A percentile compares a stretch with the other conserved stretches of the same genome.
Conservation (phyloP, 164 flowering plant species). For the Malania oleifera region DNA sequence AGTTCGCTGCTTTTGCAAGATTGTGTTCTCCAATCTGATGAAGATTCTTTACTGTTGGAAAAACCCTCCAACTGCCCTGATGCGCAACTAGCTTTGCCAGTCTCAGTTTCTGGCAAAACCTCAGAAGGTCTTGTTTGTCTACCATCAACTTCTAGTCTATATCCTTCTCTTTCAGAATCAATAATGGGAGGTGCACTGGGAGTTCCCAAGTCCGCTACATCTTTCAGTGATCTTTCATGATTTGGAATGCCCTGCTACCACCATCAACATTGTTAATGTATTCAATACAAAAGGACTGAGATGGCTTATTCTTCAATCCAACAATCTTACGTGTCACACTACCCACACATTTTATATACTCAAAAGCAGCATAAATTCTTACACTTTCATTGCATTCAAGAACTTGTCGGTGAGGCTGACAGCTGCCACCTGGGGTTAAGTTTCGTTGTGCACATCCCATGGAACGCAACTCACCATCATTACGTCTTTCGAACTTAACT, state of each 20-base stretch:
- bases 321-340: background rate
- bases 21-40: slow-evolving; percentile 19
- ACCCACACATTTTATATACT: background rate
- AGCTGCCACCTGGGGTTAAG: slow-evolving; percentile 16
- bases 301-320: background rate
- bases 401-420: slow-evolving; percentile 21
- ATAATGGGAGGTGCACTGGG: slow-evolving; percentile 88
- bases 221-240: slow-evolving; percentile 15
- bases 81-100: slow-evolving; percentile 12
- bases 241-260: slow-evolving; percentile 25
- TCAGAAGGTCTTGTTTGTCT: slow-evolving; percentile 11
- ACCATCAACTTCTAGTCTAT: slow-evolving; percentile 15
- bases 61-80: slow-evolving; percentile 22
- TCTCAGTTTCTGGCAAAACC: slow-evolving; percentile 13
- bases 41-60: slow-evolving; percentile 18
- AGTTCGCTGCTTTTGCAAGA: slow-evolving; percentile 21
- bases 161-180: slow-evolving; percentile 38
- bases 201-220: slow-evolving; percentile 50
- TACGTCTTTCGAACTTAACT: slow-evolving; percentile 22
- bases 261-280: background rate
- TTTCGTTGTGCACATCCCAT: slow-evolving; percentile 16
- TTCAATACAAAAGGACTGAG: background rate
- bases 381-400: slow-evolving; percentile 23
- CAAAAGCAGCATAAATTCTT: slow-evolving; percentile 2
- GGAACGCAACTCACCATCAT: slow-evolving; percentile 28